These are phyloP conservation scores for Sporothrix protearum DNA, from an alignment of 2,329 filamentous ascomycete species.

Conservation along the genomic window DNA sequence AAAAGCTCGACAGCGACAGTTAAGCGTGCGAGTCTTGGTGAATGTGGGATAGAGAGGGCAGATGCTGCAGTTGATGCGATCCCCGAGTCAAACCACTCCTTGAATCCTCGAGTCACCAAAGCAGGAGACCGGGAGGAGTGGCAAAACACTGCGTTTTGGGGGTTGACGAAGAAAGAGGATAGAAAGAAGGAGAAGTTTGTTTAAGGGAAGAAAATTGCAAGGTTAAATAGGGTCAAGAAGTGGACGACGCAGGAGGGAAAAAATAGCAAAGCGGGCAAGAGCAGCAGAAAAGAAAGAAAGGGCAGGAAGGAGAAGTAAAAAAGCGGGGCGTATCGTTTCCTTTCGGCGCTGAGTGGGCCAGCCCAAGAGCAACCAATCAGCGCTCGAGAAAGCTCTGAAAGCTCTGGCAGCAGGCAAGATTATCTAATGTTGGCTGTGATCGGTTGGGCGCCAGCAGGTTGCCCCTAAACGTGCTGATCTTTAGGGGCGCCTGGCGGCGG, in stretches of 20 bases:
- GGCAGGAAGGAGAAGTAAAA: conserved; percentile 13
- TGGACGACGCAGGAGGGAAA: conserved; percentile 21
- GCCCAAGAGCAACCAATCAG: neutral
- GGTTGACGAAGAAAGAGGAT: neutral
- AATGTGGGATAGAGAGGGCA: neutral
- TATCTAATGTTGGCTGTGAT: neutral
- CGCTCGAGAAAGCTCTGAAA: neutral
- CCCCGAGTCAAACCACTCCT: conserved; percentile 19
- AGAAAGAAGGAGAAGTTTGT: neutral
- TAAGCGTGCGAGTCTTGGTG: conserved; percentile 21
- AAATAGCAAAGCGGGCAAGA: conserved; percentile 16
- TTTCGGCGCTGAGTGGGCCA: conserved; percentile 18
- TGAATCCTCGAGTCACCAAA: conserved; percentile 10
- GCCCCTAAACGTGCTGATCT: neutral
- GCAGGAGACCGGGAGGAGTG: conserved; percentile 5
- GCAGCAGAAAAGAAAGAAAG: conserved; percentile 7
- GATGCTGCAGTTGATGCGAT: neutral
- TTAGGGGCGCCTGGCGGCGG: neutral
- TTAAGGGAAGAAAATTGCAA: conserved; percentile 9
- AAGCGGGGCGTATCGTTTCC: conserved; percentile 5
- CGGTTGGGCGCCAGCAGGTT: neutral
- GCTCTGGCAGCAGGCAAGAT: neutral
- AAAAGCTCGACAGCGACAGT: conserved; percentile 22
- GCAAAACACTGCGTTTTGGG: neutral
- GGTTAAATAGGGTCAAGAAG: conserved; percentile 7